Percentiles rank a stretch among this genome's conserved stretches.
These are phyloP conservation scores for Chloranthus sessilifolius DNA, from an alignment of 164 flowering plant genomes.

Conservation along the genomic window DNA sequence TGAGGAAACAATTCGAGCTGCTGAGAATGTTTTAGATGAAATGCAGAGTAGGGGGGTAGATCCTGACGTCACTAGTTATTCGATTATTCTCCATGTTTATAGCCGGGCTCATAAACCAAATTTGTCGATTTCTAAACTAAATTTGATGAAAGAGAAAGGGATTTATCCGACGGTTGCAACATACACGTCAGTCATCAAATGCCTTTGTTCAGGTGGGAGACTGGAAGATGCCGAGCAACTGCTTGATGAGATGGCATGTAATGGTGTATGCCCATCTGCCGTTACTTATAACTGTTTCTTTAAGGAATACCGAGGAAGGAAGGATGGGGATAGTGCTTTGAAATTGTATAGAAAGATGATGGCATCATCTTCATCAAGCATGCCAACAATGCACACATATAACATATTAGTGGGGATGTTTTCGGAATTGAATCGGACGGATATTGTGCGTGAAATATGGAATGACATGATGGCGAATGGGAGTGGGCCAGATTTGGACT, in stretches of 20 bases:
- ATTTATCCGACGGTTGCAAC: conserved; percentile 65
- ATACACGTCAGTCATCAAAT: conserved; percentile 81
- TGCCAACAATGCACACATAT: conserved; percentile 54
- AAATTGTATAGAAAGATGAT: conserved; percentile 71
- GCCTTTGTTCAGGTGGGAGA: conserved; percentile 86
- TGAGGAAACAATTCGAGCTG: conserved; percentile 52
- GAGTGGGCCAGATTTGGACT: conserved; percentile 82
- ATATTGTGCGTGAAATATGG: conserved; percentile 64
- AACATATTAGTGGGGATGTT: conserved; percentile 72
- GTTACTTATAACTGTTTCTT: conserved; percentile 87
- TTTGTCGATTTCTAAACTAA: conserved; percentile 57
- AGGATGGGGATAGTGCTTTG: conserved; percentile 65
- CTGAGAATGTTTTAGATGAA: conserved; percentile 76
- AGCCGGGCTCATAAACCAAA: conserved; percentile 87
- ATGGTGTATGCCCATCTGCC: conserved; percentile 68
- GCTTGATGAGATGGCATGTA: conserved; percentile 61
- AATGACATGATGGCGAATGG: conserved; percentile 62
- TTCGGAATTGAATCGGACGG: conserved; percentile 43
- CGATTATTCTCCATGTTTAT: conserved; percentile 84
- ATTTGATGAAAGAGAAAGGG: conserved; percentile 67
- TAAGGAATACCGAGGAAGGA: conserved; percentile 82
- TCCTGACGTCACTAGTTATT: conserved; percentile 87
- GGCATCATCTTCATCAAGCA: conserved; percentile 27
- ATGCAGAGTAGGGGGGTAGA: conserved; percentile 79
- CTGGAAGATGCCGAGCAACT: conserved; percentile 69